These are phyloP conservation scores for Penicillium sp. DNA, from an alignment of 2,329 filamentous ascomycete genomes.

Conservation along the genomic window DNA sequence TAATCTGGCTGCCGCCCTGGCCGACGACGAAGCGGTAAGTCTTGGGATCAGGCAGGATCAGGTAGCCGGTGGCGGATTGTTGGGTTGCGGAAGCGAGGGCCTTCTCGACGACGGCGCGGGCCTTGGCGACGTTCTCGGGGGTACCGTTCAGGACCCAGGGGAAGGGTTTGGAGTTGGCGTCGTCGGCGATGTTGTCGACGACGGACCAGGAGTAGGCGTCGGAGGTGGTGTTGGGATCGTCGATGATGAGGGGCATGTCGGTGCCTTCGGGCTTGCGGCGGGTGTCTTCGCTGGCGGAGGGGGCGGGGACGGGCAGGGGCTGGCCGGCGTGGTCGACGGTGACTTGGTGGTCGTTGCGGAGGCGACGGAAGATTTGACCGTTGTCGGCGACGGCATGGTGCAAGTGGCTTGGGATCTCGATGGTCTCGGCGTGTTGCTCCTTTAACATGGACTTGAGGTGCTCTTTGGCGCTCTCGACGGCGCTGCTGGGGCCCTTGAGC, in stretches of 20 bases:
- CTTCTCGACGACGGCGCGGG: conserved; percentile 67
- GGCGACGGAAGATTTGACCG: conserved; percentile 86
- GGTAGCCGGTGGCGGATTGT: conserved; percentile 68
- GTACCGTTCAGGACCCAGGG: conserved; percentile 85
- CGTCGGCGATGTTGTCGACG: conserved; percentile 51
- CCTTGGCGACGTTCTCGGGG: conserved; percentile 75
- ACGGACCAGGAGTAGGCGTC: conserved; percentile 80
- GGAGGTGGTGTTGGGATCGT: conserved; percentile 63
- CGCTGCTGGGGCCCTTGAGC: conserved; percentile 70
- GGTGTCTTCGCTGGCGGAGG: conserved; percentile 53
- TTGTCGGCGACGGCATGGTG: conserved; percentile 81
- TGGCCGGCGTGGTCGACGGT: conserved; percentile 88
- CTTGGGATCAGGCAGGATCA: conserved; percentile 82
- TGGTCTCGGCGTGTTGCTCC: conserved; percentile 79
- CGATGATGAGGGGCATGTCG: conserved; percentile 85
- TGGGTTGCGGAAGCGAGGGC: conserved; percentile 61
- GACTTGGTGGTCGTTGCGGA: conserved; percentile 80
- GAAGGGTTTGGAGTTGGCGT: conserved; percentile 40
- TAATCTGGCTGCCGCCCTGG: conserved; percentile 83
- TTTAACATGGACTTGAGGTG: conserved; percentile 75
- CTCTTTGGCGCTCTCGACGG: conserved; percentile 80
- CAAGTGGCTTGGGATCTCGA: conserved; percentile 75
- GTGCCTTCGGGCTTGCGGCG: conserved; percentile 52
- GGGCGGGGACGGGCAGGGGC: conserved; percentile 65
- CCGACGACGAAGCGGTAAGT: conserved; percentile 91